Base-by-base conservation (phyloP, 805 yeast genomes). In the Metschnikowia dekortorum region DNA sequence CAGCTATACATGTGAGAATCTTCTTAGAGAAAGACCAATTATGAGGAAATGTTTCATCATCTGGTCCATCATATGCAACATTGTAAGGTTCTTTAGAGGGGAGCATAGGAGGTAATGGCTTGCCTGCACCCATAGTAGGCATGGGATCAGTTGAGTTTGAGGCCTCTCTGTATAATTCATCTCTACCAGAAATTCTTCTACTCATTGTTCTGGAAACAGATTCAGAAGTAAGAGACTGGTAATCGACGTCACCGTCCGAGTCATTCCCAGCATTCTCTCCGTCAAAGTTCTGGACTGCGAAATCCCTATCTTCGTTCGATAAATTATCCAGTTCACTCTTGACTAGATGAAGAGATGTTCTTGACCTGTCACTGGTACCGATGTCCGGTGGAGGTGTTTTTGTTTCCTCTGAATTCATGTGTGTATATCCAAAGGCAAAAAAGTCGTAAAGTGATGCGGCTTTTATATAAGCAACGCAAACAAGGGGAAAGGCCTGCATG, bases 1-100 rank as follows among this genome's bases (percentile, higher is more conserved):
- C 73, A 18, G 63, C 52, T 4, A 54, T 44, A 38, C 68, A 63
- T 28, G 49, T 59, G 18, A 57, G 8, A 8, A 67, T 31, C 55
- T 70, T 71, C 29, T 49, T 63, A 22, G 37, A 13, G 46, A 53
- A 49, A 18, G 85, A 64, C 92, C 91, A 89, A 63, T 90, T 89
- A 62, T 83, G 84, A 0, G 97, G 96, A 64, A 84, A 89, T 8
- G 68, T 51, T 1, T 96, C 96, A 62, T 90, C 97, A 44, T 82
- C 73, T 1, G 85, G 84, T 0, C 96, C 96, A 61, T 86, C 86
- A 61, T 76, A 89, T 2, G 84, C 76, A 7, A 89, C 96, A 9
- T 80, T 74, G 62, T 83, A 89, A 1, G 70, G 71, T 22, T 71
- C 78, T 41, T 74, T 67, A 44, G 77, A 77, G 0, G 86, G 85